These are phyloP conservation scores for Rhodotorula sp. DNA, from an alignment of 1,284 basidiomycete species.

Conservation along the genomic window DNA sequence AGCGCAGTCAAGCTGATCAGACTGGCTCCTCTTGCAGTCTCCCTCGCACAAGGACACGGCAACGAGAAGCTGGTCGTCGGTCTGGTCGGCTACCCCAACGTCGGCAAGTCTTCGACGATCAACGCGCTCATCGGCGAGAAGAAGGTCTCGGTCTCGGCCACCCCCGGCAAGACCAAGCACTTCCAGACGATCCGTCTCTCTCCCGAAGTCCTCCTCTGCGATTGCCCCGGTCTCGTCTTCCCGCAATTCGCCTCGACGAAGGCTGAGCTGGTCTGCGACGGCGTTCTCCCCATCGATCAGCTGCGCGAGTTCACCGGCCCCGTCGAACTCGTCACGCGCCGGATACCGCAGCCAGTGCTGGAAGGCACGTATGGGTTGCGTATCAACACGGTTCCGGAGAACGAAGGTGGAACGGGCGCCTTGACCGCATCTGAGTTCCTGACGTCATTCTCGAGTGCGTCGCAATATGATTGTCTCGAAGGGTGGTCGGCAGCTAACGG, in stretches of 20 bases:
- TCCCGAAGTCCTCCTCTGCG: constrained; percentile 84
- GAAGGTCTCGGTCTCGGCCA: constrained; percentile 95
- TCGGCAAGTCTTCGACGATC: constrained; percentile 62
- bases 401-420: constrained; percentile 81
- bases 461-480: not conserved
- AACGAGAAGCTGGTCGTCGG: constrained; percentile 69
- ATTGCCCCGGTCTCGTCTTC: constrained; percentile 98
- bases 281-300: constrained; percentile 96
- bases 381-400: constrained; percentile 65
- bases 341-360: constrained; percentile 81
- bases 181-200: constrained; percentile 97
- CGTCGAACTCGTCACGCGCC: constrained; percentile 70
- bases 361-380: constrained; percentile 86
- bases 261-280: constrained; percentile 93
- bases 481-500: not conserved
- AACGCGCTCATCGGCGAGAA: constrained; percentile 65
- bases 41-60: constrained; percentile 62
- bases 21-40: constrained; percentile 55
- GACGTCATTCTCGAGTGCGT: constrained; percentile 84
- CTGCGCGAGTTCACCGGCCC: constrained; percentile 93
- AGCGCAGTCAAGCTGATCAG: not conserved
- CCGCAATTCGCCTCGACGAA: constrained; percentile 96
- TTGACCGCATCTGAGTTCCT: constrained; percentile 82
- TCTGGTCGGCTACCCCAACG: constrained; percentile 63
- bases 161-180: constrained; percentile 98